Evolutionary conservation across 345 rosid species (phyloP), one percentile per base, ranked within the genome.

Genomic region (Brassica incana): DNA sequence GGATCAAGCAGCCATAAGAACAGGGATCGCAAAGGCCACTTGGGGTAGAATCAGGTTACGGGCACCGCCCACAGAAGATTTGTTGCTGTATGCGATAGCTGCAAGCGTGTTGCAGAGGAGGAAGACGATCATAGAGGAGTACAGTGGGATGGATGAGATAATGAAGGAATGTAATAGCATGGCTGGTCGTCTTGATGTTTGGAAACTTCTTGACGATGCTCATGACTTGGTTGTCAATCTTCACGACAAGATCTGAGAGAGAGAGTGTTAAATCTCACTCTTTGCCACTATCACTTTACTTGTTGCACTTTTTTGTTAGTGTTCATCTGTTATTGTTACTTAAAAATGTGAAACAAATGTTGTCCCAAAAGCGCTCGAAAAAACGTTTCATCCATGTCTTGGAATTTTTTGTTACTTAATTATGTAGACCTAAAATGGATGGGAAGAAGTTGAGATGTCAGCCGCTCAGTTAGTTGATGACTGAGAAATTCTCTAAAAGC

Each of bases 151-250:
- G 91, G 99, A 95, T 78, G 99, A 95, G 87, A 95, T 95, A 69
- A 85, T 92, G 93, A 88, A 86, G 72, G 97, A 95, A 74, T 95
- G 99, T 85, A 95, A 92, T 72, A 87, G 93, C 85, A 90, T 95
- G 97, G 91, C 94, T 2, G 97, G 97, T 16, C 90, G 87, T 52
- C 84, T 95, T 64, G 97, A 90, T 80, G 97, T 95, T n/a, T 95
- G 99, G 99, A 95, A 86, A 88, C 99, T 95, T 83, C 87, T 95
- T 20, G 99, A 95, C 20, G 95, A 92, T 85, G 94, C 99, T 7
- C 99, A 95, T 77, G 95, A 91, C 87, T 83, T 90, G 82, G 97
- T 95, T 48, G 95, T 86, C 67, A 86, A 85, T 29, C 88, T 95
- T 71, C 95, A 95, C 23, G 88, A 92, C 81, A 95, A 92, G 89